These are phyloP conservation scores for Zygosaccharomyces sapae DNA, from an alignment of 1,139 yeast species.

Conservation along the genomic window DNA sequence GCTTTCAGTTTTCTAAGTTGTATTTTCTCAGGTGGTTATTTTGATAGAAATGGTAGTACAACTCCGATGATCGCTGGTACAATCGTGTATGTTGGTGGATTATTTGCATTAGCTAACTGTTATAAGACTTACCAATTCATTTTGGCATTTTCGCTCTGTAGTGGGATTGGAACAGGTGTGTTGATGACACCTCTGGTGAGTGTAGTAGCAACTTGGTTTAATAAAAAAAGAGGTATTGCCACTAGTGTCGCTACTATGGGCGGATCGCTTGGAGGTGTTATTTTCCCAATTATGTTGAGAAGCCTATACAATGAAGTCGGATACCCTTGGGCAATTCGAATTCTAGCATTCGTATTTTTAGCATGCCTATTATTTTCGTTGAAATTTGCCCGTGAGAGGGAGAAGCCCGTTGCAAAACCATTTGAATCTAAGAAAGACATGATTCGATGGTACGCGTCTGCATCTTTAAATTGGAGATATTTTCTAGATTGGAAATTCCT, in stretches of 20 bases:
- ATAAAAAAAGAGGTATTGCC: conserved; percentile 49
- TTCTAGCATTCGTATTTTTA: conserved; percentile 48
- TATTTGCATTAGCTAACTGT: conserved; percentile 51
- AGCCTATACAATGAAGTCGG: conserved; percentile 51
- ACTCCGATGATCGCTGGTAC: conserved; percentile 45
- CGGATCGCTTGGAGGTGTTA: conserved; percentile 62
- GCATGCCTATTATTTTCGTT: conserved; percentile 42
- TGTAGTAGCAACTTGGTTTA: conserved; percentile 57
- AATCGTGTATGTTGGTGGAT: conserved; percentile 43
- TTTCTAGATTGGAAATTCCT: conserved; percentile 41
- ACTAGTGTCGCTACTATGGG: conserved; percentile 59
- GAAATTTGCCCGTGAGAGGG: conserved; percentile 47
- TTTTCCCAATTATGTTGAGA: conserved; percentile 58
- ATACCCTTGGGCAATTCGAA: conserved; percentile 59
- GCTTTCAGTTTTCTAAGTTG: conserved; percentile 56
- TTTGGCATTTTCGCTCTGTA: conserved; percentile 47
- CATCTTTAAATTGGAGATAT: conserved; percentile 36
- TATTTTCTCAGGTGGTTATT: conserved; percentile 53
- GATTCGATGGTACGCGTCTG: conserved; percentile 28
- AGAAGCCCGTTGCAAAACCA: conserved; percentile 24
- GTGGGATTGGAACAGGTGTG: conserved; percentile 55
- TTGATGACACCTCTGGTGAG: conserved; percentile 56
- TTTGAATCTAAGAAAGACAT: conserved; percentile 25
- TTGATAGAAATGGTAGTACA: conserved; percentile 49
- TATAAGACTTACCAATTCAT: conserved; percentile 51